phyloP scores from a whole-genome alignment of 78 protist species.

The Dictyostelium firmibasis region DNA sequence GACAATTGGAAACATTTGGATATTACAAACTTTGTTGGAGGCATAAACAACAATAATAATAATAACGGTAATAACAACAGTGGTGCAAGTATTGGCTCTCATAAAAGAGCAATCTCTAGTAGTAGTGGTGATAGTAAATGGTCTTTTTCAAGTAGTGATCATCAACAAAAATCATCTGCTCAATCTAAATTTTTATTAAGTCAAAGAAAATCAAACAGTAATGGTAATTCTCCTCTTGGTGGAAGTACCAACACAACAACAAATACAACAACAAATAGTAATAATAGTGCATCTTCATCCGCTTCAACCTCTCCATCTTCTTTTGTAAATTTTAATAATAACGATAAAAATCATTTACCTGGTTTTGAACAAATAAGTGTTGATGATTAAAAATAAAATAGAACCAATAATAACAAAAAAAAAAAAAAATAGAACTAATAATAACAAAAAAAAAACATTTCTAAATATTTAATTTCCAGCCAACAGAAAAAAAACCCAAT shows the following conservation, averaged over 20 bases:
- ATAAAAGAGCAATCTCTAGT: background rate
- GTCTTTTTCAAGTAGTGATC: background rate
- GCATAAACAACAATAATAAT: background rate
- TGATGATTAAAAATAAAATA: background rate
- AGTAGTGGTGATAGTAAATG: conserved; percentile 9
- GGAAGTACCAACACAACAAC: background rate
- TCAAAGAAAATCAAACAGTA: conserved; percentile 11
- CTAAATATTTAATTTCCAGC: background rate
- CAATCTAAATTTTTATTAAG: background rate
- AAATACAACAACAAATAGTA: background rate
- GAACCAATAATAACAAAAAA: background rate
- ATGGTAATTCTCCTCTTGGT: background rate
- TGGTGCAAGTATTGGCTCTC: background rate
- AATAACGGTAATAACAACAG: background rate
- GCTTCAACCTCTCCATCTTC: background rate
- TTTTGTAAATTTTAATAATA: background rate
- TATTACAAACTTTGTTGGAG: background rate
- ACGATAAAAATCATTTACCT: background rate
- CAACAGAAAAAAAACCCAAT: too few relatives aligned
- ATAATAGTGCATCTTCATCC: background rate
- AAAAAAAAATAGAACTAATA: background rate
- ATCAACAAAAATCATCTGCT: background rate
- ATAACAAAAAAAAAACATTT: background rate
- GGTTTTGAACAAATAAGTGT: background rate
- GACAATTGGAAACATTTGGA: conserved; percentile 65